Evolutionary conservation across 1,284 basidiomycete species (phyloP).

Genomic region (Mixia osmundae): DNA sequence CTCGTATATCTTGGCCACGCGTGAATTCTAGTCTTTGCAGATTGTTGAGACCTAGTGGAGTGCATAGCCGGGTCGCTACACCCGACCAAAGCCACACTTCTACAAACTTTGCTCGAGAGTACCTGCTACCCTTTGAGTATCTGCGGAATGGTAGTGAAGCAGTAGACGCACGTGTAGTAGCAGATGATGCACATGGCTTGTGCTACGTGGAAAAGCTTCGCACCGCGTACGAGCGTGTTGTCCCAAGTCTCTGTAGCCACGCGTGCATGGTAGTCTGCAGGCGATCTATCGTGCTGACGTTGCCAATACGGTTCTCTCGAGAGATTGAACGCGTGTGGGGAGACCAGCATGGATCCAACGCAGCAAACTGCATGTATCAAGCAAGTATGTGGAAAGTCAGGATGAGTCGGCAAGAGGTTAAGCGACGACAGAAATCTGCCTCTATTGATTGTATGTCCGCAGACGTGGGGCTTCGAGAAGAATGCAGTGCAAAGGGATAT

Average conservation of each 20-base stretch:
- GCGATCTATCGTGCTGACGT: conserved; percentile 29
- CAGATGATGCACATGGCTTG: conserved; percentile 58
- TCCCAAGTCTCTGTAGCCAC: conserved; percentile 58
- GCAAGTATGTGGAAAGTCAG: conserved; percentile 52
- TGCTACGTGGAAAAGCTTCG: conserved; percentile 56
- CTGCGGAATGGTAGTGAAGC: too few relatives aligned
- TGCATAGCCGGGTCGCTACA: conserved; percentile 57
- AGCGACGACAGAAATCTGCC: conserved; percentile 50
- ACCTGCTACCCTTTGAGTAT: too few relatives aligned
- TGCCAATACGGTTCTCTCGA: conserved; percentile 13
- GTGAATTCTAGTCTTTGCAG: conserved; percentile 5
- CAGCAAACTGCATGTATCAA: conserved; percentile 66
- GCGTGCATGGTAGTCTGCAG: conserved; percentile 1
- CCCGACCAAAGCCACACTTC: conserved; percentile 71
- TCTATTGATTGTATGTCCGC: conserved; percentile 33
- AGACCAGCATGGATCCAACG: conserved; percentile 55
- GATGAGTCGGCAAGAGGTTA: conserved; percentile 44
- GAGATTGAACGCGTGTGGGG: conserved; percentile 30
- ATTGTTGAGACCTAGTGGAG: conserved; percentile 35
- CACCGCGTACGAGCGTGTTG: conserved; percentile 54
- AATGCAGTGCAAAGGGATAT: conserved; percentile 12
- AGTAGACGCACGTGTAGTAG: conserved; percentile 71
- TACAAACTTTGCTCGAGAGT: conserved; percentile 63
- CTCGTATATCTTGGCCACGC: conserved; percentile 5
- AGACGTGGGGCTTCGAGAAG: conserved; percentile 10